phyloP scores from a whole-genome alignment of 2,329 filamentous ascomycete genomes.

The Zalaria sp. region DNA sequence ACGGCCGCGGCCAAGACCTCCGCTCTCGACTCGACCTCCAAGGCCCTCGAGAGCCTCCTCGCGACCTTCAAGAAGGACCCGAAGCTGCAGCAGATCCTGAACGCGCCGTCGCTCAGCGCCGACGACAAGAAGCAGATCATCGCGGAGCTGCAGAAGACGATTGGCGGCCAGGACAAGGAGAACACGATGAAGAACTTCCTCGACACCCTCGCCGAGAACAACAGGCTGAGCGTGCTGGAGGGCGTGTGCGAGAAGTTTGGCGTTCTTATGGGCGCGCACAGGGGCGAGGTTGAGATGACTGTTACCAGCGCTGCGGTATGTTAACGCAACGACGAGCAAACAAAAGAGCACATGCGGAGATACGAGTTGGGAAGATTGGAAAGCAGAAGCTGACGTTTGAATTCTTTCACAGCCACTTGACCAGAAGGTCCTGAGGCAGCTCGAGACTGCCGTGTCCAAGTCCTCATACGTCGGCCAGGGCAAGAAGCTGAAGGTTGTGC shows the following conservation, averaged over 20 bases:
- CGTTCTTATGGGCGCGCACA: constrained; percentile 73
- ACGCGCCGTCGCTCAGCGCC: constrained; percentile 62
- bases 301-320: constrained; percentile 82
- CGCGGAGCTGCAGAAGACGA: constrained; percentile 73
- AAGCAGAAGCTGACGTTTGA: not conserved
- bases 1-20: constrained; percentile 85
- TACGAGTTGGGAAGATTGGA: not conserved
- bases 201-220: constrained; percentile 82
- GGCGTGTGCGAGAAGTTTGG: constrained; percentile 78
- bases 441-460: constrained; percentile 81
- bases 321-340: constrained; percentile 7
- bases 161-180: constrained; percentile 52
- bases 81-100: constrained; percentile 65
- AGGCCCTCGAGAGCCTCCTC: constrained; percentile 58
- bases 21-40: constrained; percentile 71
- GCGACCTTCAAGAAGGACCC: constrained; percentile 65
- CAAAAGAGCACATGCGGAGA: too few relatives aligned
- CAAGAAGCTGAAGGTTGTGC: constrained; percentile 96
- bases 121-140: constrained; percentile 79
- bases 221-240: constrained; percentile 72
- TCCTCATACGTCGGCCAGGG: constrained; percentile 75
- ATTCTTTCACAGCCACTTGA: constrained; percentile 57
- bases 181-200: constrained; percentile 93
- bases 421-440: constrained; percentile 66
- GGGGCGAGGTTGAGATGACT: constrained; percentile 83